Evolutionary conservation across 2,329 filamentous ascomycete genomes (phyloP), one percentile per base, ranked within the genome.

Genomic region (Phialophora verrucosa): DNA sequence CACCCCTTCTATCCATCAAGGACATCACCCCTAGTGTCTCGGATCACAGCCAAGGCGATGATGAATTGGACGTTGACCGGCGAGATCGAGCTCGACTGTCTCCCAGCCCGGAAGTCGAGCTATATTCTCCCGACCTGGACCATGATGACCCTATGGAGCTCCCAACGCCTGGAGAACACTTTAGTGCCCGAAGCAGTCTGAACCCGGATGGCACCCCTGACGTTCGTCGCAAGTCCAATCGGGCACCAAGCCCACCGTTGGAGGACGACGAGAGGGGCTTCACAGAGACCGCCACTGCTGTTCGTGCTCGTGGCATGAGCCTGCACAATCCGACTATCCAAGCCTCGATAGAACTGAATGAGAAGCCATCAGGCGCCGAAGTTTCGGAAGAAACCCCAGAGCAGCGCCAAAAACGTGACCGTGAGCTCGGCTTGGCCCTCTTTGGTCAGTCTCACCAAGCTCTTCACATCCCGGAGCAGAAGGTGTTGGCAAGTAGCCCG

Each of bases 191-290:
- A 51, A 77, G 80, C 69, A 75, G 73, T 55, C 63, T 75, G 32
- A 71, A 73, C 51, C 70, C 73, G 57, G 73, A 74, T 63, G 71
- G 74, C 32, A 71, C 71, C 20, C 70, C 78, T 10, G 69, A 78
- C 12, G 68, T 76, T 38, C 74, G 76, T 50, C 74, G 77, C 27
- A 62, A 70, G 59, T 78, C 82, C 73, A 84, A 88, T 67, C 88
- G 91, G 66, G 90, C 90, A n/a, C 88, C 90, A 27, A 95, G 92
- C 70, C 93, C 94, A 59, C 92, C 93, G 17, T 84, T 98, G 44
- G 94, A 98, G 80, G 92, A 91, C 74, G 94, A 98, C 73, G 94
- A 98, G 83, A 91, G 91, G 75, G 95, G 98, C 78, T 99, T 99
- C 76, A 97, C 94, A 6, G 92, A 96, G 79, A 98, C 93, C 1